phyloP scores from a whole-genome alignment of 352 stramenopile genomes.

The Pythium guiyangense region DNA sequence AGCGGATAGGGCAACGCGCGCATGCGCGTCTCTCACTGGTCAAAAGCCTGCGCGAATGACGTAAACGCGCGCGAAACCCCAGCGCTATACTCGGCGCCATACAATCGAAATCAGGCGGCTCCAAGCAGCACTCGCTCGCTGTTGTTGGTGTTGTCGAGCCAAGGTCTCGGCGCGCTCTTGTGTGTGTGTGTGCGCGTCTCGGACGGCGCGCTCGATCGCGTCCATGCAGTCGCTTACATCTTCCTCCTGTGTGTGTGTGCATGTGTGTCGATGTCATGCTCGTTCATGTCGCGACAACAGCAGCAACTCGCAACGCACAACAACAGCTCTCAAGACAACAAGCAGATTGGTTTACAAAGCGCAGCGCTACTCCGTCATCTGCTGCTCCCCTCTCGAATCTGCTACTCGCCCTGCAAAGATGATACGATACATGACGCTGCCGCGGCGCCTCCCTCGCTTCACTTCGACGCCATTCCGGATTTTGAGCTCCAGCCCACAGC shows the following conservation, averaged over 20 bases:
- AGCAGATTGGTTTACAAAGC: too few species aligned
- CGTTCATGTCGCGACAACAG: neutral
- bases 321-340: too few species aligned
- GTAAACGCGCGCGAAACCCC: constrained; percentile 2
- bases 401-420: constrained; percentile 13
- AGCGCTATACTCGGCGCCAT: too few species aligned
- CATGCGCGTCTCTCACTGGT: too few species aligned
- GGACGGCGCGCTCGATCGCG: neutral
- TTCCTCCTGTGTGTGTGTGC: too few species aligned
- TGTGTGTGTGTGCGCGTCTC: too few species aligned
- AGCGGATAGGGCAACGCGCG: too few species aligned
- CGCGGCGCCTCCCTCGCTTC: neutral
- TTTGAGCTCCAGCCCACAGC: constrained; percentile 20
- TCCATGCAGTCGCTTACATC: neutral
- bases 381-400: constrained; percentile 4
- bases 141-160: too few species aligned
- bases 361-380: too few species aligned
- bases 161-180: too few species aligned
- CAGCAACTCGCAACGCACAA: neutral
- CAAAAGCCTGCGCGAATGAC: neutral
- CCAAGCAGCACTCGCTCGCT: too few species aligned
- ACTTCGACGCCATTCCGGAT: constrained; percentile 17
- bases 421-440: neutral
- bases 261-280: neutral
- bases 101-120: too few species aligned